Percentiles rank a stretch among this genome's conserved stretches.
Conservation (phyloP, 2,329 filamentous ascomycete genomes). For the Aspergillus quadrilineatus region DNA sequence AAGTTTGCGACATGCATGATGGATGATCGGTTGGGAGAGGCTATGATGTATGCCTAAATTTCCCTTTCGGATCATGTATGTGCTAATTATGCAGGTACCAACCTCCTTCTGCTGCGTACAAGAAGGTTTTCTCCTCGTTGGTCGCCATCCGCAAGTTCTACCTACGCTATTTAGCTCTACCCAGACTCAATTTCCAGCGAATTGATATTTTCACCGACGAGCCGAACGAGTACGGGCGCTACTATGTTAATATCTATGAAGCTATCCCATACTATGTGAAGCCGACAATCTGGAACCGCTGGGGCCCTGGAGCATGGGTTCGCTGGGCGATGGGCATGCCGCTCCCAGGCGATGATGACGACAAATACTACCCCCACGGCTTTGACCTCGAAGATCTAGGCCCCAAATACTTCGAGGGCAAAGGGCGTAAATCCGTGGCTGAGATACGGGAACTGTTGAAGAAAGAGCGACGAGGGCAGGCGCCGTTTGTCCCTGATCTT, state of each 20-base stretch:
- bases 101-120: slow-evolving; percentile 7
- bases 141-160: slow-evolving; percentile 55
- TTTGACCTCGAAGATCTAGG: slow-evolving; percentile 60
- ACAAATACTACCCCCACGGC: slow-evolving; percentile 50
- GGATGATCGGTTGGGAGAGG: slow-evolving; percentile 60
- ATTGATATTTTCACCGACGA: slow-evolving; percentile 44
- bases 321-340: slow-evolving; percentile 38
- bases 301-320: slow-evolving; percentile 53
- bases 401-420: slow-evolving; percentile 54
- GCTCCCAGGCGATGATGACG: slow-evolving; percentile 49
- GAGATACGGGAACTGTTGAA: slow-evolving; percentile 43
- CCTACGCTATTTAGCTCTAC: slow-evolving; percentile 60
- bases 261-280: slow-evolving; percentile 65
- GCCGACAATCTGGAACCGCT: slow-evolving; percentile 60
- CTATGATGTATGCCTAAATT: slow-evolving; percentile 57
- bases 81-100: slow-evolving; percentile 16
- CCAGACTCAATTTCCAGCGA: slow-evolving; percentile 50
- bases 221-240: slow-evolving; percentile 56
- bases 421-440: slow-evolving; percentile 42
- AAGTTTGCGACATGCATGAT: slow-evolving; percentile 59
- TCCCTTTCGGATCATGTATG: neutral
- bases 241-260: slow-evolving; percentile 53
- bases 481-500: neutral
- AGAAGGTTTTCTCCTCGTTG: slow-evolving; percentile 43
- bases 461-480: slow-evolving; percentile 42